These are phyloP conservation scores for Elaeis guineensis DNA, from an alignment of 176 grass and related monocot genomes.

Conservation along the genomic window DNA sequence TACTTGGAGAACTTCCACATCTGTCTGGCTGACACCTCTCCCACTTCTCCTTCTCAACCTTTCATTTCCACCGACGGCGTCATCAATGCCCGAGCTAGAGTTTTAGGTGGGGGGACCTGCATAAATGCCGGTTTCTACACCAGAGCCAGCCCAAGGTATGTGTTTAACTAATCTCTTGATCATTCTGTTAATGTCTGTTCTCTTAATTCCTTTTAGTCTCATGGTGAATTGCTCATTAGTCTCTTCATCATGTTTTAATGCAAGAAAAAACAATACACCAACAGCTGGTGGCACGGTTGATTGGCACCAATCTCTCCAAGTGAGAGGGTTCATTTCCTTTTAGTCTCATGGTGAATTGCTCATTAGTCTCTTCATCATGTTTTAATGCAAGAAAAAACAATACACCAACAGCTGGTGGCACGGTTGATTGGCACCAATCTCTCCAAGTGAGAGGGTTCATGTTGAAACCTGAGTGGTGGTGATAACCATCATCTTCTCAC, in stretches of 20 bases:
- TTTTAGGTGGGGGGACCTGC: conserved; percentile 68
- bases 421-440: too few relatives aligned
- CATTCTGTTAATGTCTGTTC: neutral
- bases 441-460: too few relatives aligned
- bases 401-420: too few relatives aligned
- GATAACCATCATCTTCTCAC: too few relatives aligned
- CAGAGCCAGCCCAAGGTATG: conserved; percentile 65
- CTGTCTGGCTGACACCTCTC: conserved; percentile 45
- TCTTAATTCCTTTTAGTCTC: neutral
- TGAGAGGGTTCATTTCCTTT: too few relatives aligned
- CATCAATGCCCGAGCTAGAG: conserved; percentile 65
- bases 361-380: too few relatives aligned
- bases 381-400: too few relatives aligned
- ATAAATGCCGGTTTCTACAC: conserved; percentile 92
- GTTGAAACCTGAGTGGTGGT: too few relatives aligned
- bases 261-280: too few relatives aligned
- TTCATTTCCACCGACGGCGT: conserved; percentile 85
- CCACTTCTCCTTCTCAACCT: conserved; percentile 43
- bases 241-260: too few relatives aligned
- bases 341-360: neutral
- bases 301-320: too few relatives aligned
- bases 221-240: neutral
- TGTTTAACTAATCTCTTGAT: neutral
- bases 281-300: too few relatives aligned
- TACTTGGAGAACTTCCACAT: conserved; percentile 80